Evolutionary conservation across 768 basidiomycete species (phyloP).

Genomic region (Macrolepiota fuliginosa): DNA sequence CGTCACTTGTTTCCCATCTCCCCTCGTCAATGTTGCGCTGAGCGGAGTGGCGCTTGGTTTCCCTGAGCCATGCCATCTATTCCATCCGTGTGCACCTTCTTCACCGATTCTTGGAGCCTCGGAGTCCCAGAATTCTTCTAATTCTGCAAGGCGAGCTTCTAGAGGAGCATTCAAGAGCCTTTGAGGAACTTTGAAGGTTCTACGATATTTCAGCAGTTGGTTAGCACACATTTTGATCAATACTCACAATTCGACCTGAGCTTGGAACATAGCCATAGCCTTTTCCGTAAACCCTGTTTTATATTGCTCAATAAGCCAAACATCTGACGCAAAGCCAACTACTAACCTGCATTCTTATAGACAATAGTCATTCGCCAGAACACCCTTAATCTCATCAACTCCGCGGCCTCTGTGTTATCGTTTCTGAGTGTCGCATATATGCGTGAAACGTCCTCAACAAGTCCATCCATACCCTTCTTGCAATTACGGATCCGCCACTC

Average conservation of each 20-base stretch:
- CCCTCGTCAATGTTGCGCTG: background rate
- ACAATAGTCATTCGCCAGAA: constrained; percentile 71
- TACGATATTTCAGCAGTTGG: constrained; percentile 23
- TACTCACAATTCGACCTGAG: constrained; percentile 77
- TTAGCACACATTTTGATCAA: background rate
- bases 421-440: constrained; percentile 40
- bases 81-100: constrained; percentile 64
- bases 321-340: background rate
- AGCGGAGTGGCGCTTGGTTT: constrained; percentile 27
- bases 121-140: constrained; percentile 86
- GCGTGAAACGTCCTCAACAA: constrained; percentile 51
- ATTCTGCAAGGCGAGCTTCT: constrained; percentile 46
- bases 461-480: constrained; percentile 45
- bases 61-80: constrained; percentile 50
- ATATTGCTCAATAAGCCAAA: constrained; percentile 9
- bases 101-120: constrained; percentile 80
- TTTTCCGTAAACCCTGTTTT: constrained; percentile 67
- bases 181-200: constrained; percentile 57
- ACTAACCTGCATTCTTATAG: constrained; percentile 64
- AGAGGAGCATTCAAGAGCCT: constrained; percentile 41
- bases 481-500: constrained; percentile 65
- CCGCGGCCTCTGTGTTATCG: constrained; percentile 35
- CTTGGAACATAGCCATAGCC: constrained; percentile 77
- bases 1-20: constrained; percentile 12
- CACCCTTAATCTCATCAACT: constrained; percentile 53